These are phyloP conservation scores for Phytopythium boreale DNA, from an alignment of 352 stramenopile genomes.

Conservation along the genomic window DNA sequence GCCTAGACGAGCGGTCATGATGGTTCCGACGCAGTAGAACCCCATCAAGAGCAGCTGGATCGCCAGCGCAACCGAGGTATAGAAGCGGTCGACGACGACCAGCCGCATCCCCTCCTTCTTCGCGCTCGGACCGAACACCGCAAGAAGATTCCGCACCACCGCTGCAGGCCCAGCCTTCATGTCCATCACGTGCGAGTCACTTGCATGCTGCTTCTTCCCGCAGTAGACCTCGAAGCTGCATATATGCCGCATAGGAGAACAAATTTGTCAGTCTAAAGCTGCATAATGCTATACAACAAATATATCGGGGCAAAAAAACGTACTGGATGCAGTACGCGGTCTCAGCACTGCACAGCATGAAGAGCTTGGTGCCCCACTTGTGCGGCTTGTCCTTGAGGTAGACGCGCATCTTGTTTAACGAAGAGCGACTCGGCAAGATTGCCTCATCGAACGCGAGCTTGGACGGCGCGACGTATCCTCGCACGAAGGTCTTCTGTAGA, in stretches of 20 bases:
- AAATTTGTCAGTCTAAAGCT: background rate
- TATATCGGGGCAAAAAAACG: constrained; percentile 9
- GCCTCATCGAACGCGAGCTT: constrained; percentile 18
- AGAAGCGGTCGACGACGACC: constrained; percentile 13
- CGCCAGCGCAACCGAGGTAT: constrained; percentile 10
- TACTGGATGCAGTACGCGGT: constrained; percentile 18
- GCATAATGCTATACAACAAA: constrained; percentile 13
- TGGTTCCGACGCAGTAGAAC: constrained; percentile 14
- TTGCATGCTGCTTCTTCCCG: constrained; percentile 4
- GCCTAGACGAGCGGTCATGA: constrained; percentile 16
- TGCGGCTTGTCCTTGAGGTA: no score
- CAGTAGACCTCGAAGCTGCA: constrained; percentile 15
- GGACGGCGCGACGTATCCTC: constrained; percentile 10
- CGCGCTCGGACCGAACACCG: background rate
- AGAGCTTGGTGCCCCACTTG: constrained; percentile 14
- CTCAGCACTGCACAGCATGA: constrained; percentile 14
- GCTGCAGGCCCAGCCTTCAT: constrained; percentile 2
- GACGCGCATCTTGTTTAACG: constrained; percentile 19
- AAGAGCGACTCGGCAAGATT: constrained; percentile 10
- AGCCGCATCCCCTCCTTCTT: constrained; percentile 10
- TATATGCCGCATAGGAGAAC: constrained; percentile 7
- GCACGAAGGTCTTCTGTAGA: constrained; percentile 13
- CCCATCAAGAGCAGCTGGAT: constrained; percentile 13
- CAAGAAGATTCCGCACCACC: constrained; percentile 9
- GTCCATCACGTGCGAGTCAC: background rate